A percentile compares a stretch with the other conserved stretches of the same genome.
Evolutionary conservation across 2,329 filamentous ascomycete species (phyloP).

Genomic region (Geoglossum cookeanum): DNA sequence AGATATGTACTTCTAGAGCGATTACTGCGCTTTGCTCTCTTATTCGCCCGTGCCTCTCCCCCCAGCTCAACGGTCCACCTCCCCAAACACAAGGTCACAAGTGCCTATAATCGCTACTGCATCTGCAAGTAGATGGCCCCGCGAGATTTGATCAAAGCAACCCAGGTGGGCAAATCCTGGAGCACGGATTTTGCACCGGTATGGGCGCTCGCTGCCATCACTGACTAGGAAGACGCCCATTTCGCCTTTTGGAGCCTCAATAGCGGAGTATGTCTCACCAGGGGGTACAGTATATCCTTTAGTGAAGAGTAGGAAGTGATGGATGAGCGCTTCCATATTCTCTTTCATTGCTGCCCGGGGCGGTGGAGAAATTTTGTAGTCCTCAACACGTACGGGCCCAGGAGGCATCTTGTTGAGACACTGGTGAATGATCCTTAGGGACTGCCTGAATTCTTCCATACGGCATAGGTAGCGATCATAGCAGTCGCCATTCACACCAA

Average conservation of each 20-base stretch:
- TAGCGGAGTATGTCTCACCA: conserved; percentile 92
- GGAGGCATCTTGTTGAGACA: conserved; percentile 98
- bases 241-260: conserved; percentile 99
- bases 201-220: conserved; percentile 88
- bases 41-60: not conserved
- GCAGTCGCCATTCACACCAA: conserved; percentile 93
- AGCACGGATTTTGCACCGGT: conserved; percentile 92
- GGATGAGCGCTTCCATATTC: conserved; percentile 99
- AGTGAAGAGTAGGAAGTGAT: conserved; percentile 97
- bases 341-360: conserved; percentile 99
- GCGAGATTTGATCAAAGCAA: conserved; percentile 83
- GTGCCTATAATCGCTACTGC: conserved; percentile 80
- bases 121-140: conserved; percentile 86
- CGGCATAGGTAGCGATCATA: conserved; percentile 98
- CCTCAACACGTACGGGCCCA: conserved; percentile 84
- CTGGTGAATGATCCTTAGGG: conserved; percentile 93
- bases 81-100: conserved; percentile 5
- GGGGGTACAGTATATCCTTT: conserved; percentile 96
- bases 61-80: conserved; percentile 3
- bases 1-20: not conserved
- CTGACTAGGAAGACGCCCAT: conserved; percentile 97
- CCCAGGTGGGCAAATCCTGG: conserved; percentile 90
- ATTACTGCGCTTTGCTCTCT: not conserved
- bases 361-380: conserved; percentile 95
- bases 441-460: conserved; percentile 99